Base-by-base conservation (phyloP, 805 yeast genomes). In the Metschnikowia orientalis region DNA sequence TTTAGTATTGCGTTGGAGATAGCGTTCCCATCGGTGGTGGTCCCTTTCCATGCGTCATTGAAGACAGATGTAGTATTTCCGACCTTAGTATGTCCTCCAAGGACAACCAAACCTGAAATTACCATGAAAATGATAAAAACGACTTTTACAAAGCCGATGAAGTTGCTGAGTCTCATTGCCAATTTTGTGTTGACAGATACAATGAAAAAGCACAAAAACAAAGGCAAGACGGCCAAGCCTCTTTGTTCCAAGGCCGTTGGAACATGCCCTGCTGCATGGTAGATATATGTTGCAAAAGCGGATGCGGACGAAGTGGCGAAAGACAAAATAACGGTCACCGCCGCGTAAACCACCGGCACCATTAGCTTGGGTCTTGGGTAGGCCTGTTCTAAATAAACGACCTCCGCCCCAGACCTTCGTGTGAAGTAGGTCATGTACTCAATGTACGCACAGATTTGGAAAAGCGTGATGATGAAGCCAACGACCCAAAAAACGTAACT, bases 1-100 rank as follows among this genome's bases (percentile, higher is more conserved):
- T 46, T 63, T 40, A 69, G 61, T 48, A 69, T 66, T 1, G 73
- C 66, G 37, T 47, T 61, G 7, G 69, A 59, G 39, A 69, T 67
- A 8, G 61, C 51, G 45, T 68, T 63, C 8, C 71, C 69, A 37
- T 59, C 59, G 1, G 52, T 51, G 0, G 71, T 67, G 2, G 73
- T 57, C 1, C 71, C 67, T 18, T 46, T 45, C 58, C 67, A 61
- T 0, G 67, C 51, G 40, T 67, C 46, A 19, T 53, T 46, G 44
- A 67, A 67, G 24, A 57, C 56, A 1, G 42, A 44, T n/a, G 45
- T 52, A 8, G 65, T 60, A 30, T 61, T 38, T 16, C 54, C 33
- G n/a, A 59, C 59, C 15, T 44, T 46, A 4, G 67, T 61, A 17
- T 52, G 52, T 7, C 67, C 67, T 6, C 59, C 62, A 9, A 63